Evolutionary conservation across 768 basidiomycete species (phyloP).

Genomic region (Suillus subluteus): DNA sequence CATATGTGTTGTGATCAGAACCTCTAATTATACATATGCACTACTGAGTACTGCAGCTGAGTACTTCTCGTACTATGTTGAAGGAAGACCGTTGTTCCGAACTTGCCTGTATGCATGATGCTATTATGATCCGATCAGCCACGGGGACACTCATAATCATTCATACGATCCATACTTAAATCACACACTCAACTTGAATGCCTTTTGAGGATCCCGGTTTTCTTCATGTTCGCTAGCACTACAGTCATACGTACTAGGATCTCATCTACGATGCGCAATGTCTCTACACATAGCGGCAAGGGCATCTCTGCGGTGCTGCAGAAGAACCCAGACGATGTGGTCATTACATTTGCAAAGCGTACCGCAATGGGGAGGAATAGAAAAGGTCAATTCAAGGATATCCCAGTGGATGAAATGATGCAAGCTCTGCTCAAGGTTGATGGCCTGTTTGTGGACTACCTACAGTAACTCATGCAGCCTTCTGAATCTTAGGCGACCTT

Average conservation of each 20-base stretch:
- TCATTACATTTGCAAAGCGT: constrained; percentile 87
- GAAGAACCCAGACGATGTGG: constrained; percentile 82
- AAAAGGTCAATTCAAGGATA: constrained; percentile 93
- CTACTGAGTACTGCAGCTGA: not conserved
- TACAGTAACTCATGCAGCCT: constrained; percentile 6
- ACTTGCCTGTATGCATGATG: not conserved
- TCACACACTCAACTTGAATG: not conserved
- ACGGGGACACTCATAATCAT: not conserved
- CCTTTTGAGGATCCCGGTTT: not conserved
- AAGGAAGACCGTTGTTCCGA: not conserved
- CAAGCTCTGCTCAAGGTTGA: constrained; percentile 77
- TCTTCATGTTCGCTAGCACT: constrained; percentile 23
- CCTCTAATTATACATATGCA: not conserved
- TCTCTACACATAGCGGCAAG: constrained; percentile 37
- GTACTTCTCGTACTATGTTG: not conserved
- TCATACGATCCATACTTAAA: not conserved
- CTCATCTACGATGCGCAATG: constrained; percentile 24
- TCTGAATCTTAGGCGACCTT: constrained; percentile 57
- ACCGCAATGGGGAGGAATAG: constrained; percentile 87
- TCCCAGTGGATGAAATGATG: constrained; percentile 85
- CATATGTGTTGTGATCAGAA: not conserved
- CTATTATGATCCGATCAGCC: not conserved
- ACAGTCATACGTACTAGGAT: constrained; percentile 19
- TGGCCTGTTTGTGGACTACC: constrained; percentile 3
- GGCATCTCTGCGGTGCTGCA: constrained; percentile 61